Evolutionary conservation across 352 stramenopile species (phyloP).

Genomic region (Pythium dissimile): DNA sequence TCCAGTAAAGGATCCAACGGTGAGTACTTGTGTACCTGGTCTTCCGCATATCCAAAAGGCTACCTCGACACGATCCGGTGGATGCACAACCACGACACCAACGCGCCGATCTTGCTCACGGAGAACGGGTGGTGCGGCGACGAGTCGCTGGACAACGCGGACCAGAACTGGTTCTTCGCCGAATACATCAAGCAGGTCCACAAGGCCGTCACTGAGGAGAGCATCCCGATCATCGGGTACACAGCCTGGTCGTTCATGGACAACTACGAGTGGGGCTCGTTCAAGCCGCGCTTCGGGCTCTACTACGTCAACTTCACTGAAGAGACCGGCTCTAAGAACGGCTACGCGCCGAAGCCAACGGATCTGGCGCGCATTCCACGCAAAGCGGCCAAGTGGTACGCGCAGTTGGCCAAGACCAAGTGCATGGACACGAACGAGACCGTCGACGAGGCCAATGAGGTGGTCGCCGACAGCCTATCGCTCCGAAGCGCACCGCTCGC

Average conservation of each 20-base stretch:
- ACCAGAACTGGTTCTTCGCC: slow-evolving; percentile 63
- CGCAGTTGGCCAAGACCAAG: slow-evolving; percentile 47
- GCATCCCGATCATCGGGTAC: slow-evolving; percentile 86
- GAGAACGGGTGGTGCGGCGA: slow-evolving; percentile 73
- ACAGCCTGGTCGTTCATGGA: slow-evolving; percentile 93
- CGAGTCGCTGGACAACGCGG: slow-evolving; percentile 46
- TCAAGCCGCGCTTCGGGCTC: slow-evolving; percentile 56
- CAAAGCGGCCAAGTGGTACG: slow-evolving; percentile 57
- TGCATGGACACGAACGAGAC: slow-evolving; percentile 33
- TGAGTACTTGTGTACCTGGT: slow-evolving; percentile 40
- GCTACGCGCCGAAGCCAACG: slow-evolving; percentile 20
- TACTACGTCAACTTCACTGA: slow-evolving; percentile 64
- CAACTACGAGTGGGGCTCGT: slow-evolving; percentile 94
- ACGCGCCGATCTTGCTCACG: slow-evolving; percentile 47
- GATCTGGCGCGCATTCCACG: slow-evolving; percentile 41
- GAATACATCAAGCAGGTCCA: slow-evolving; percentile 56
- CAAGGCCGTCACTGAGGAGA: slow-evolving; percentile 46
- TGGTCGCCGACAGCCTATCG: neutral
- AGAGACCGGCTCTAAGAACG: slow-evolving; percentile 30
- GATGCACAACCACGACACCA: slow-evolving; percentile 43
- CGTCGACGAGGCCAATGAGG: neutral
- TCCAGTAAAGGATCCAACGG: slow-evolving; percentile 36
- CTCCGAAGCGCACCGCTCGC: neutral
- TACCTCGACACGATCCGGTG: slow-evolving; percentile 62
- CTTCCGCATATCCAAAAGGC: slow-evolving; percentile 46